Evolutionary conservation across 192 early-diverging fungal species (phyloP), one percentile per base, ranked within the genome.

Genomic region (Nowakowskiella sp.): DNA sequence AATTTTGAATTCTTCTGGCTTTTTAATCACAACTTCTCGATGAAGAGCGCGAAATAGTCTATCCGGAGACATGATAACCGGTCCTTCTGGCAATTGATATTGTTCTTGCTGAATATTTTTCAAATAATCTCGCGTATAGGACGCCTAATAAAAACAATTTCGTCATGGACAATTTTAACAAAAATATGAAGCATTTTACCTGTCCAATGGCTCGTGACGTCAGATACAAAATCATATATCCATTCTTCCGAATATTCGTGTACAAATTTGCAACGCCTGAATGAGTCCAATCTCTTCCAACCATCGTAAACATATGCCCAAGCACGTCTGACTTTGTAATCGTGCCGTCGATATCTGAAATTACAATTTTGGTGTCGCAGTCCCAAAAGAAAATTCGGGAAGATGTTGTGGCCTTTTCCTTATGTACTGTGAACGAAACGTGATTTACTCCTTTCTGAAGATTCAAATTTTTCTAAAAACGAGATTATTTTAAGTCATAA

Each of bases 271-370:
- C 95, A 19, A 98, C 90, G 28, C 95, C 95, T 8, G 75, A 76
- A 66, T 98, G 95, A 1, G 93, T 98, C 95, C 95, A 98, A 66
- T 98, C 95, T 66, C 82, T 84, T 34, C 95, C 95, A 22, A 96
- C 86, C 86, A 93, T 93, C 31, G 92, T 91, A 67, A 93, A 94
- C 8, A 98, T 74, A 57, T 98, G 95, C 3, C 95, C 95, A 42
- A 98, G 68, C 2, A 85, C 90, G 61, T 98, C 95, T 0, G 91
- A 94, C 71, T 95, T 95, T 34, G 95, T 98, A 55, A 98, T 98
- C 2, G 95, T 98, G 3, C 95, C 95, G 64, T 98, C 95, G 48
- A 98, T 91, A 61, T 98, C 95, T 0, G 91, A 94, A 58, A 98
- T 95, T 2, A 98, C 93, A 16, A 98, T 81, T 29, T 85, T 73